phyloP scores from a whole-genome alignment of 1,284 basidiomycete genomes.

The Xanthoconium separans region DNA sequence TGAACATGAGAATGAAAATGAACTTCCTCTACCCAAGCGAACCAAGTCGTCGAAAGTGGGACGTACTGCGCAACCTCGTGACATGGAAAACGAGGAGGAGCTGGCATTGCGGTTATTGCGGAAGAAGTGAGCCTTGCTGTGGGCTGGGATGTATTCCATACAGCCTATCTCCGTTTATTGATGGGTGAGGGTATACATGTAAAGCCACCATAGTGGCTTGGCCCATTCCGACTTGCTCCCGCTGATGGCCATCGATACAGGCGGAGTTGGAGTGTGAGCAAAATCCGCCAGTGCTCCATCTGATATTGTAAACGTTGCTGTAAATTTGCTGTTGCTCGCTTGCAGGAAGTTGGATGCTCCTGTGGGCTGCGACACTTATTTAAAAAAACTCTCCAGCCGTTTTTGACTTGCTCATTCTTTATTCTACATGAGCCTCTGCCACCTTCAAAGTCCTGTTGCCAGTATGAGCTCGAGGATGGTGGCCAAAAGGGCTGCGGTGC shows the following conservation, averaged over 20 bases:
- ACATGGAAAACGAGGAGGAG: constrained; percentile 52
- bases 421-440: constrained; percentile 18
- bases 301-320: constrained; percentile 7
- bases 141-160: constrained; percentile 1
- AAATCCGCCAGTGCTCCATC: constrained; percentile 20
- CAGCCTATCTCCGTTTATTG: not conserved
- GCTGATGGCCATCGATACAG: not conserved
- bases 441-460: constrained; percentile 8
- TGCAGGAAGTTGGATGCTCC: constrained; percentile 6
- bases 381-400: not conserved
- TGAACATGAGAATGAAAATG: constrained; percentile 40
- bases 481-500: constrained; percentile 4
- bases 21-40: constrained; percentile 42
- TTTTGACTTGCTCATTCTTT: not conserved
- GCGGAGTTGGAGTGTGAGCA: constrained; percentile 13
- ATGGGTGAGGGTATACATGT: too few relatives aligned
- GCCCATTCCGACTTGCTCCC: not conserved
- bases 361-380: constrained; percentile 10
- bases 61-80: constrained; percentile 7
- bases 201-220: too few relatives aligned
- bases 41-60: constrained; percentile 22
- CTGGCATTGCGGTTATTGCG: constrained; percentile 47
- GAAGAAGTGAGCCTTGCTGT: constrained; percentile 18
- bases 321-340: constrained; percentile 13
- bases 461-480: constrained; percentile 5